Conservation (phyloP, 2,329 filamentous ascomycete genomes). For the Ampelomyces quisqualis region DNA sequence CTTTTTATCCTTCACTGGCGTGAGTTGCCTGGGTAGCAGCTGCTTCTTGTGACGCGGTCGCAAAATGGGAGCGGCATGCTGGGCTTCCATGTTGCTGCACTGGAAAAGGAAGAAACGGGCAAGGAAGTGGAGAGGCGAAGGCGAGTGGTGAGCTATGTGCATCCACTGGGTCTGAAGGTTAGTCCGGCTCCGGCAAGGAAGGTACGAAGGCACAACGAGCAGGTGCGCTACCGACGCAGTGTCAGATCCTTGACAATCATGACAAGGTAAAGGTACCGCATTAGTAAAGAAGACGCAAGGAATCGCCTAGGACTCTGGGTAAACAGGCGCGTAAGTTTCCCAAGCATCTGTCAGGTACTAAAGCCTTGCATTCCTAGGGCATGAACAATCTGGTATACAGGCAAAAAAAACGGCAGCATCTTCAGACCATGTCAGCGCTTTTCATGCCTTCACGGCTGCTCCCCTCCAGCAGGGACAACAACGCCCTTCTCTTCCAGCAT, state of each 20-base stretch:
- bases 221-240: not conserved
- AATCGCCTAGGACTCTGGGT: too few relatives aligned
- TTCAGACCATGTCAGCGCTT: too few relatives aligned
- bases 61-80: not conserved
- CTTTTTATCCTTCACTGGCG: conserved; percentile 6
- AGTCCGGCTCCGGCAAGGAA: conserved; percentile 11
- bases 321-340: too few relatives aligned
- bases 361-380: too few relatives aligned
- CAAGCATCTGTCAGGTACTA: too few relatives aligned
- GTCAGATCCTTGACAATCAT: not conserved
- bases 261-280: not conserved
- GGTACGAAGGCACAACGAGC: conserved; percentile 1
- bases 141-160: conserved; percentile 1
- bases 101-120: not conserved
- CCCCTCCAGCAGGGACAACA: conserved; percentile 57
- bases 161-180: conserved; percentile 1
- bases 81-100: conserved; percentile 3
- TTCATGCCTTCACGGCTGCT: conserved; percentile 31
- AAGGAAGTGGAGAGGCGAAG: not conserved
- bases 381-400: too few relatives aligned
- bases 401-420: too few relatives aligned
- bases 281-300: too few relatives aligned
- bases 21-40: not conserved
- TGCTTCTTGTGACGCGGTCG: conserved; percentile 1
- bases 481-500: conserved; percentile 89